Conservation (phyloP, 2,329 filamentous ascomycete genomes). For the Westerdykella sp. region DNA sequence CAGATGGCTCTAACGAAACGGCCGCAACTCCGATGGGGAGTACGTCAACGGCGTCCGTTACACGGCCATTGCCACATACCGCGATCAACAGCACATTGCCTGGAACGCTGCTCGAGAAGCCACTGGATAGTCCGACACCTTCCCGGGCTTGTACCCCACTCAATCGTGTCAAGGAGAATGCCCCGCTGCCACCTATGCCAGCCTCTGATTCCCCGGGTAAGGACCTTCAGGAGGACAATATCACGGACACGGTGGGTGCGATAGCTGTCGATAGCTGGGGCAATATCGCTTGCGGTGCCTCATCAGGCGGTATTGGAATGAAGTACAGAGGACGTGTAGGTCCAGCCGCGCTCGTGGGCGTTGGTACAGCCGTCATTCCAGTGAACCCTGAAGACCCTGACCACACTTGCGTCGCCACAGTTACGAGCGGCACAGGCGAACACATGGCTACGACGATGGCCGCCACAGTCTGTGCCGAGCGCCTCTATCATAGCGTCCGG, state of each 20-base stretch:
- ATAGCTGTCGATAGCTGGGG: slow-evolving; percentile 85
- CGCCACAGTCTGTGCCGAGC: slow-evolving; percentile 76
- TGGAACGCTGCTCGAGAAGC: slow-evolving; percentile 5
- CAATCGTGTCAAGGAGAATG: slow-evolving; percentile 11
- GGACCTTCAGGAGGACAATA: slow-evolving; percentile 47
- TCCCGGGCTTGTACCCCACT: slow-evolving; percentile 8
- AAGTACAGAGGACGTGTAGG: slow-evolving; percentile 89
- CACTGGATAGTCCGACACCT: slow-evolving; percentile 5
- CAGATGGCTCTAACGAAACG: slow-evolving; percentile 37
- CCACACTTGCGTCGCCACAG: slow-evolving; percentile 66
- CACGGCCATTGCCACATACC: slow-evolving; percentile 15
- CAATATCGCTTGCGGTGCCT: slow-evolving; percentile 88
- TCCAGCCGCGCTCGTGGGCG: slow-evolving; percentile 84
- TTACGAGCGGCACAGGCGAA: slow-evolving; percentile 92
- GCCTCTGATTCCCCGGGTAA: slow-evolving; percentile 1
- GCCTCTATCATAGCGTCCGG: slow-evolving; percentile 67
- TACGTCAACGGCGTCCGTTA: slow-evolving; percentile 19
- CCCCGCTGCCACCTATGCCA: slow-evolving; percentile 3
- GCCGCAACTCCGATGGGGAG: slow-evolving; percentile 17
- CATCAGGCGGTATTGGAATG: slow-evolving; percentile 97
- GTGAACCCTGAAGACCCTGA: slow-evolving; percentile 63
- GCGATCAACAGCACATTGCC: slow-evolving; percentile 6
- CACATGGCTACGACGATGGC: slow-evolving; percentile 97
- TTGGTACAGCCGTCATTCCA: slow-evolving; percentile 87
- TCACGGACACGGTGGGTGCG: slow-evolving; percentile 92